Evolutionary conservation across 1,139 yeast species (phyloP).

Genomic region (Taphrina flavorubra): DNA sequence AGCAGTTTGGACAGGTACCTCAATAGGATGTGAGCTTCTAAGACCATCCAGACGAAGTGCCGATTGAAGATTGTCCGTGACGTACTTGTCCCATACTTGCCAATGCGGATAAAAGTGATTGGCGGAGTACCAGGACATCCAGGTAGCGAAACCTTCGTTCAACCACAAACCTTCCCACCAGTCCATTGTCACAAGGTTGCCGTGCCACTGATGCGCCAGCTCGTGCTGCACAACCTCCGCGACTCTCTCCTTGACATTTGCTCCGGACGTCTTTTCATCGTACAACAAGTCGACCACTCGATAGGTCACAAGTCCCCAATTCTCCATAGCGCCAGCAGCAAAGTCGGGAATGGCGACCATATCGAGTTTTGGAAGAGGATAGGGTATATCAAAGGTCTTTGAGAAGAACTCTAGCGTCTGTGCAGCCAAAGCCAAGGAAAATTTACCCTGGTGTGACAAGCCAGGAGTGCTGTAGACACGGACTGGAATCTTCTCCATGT

Average conservation of each 20-base stretch:
- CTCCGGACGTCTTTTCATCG: slow-evolving; percentile 69
- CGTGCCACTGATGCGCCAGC: slow-evolving; percentile 93
- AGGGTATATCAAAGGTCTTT: slow-evolving; percentile 69
- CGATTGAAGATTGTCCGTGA: slow-evolving; percentile 69
- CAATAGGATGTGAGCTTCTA: slow-evolving; percentile 84
- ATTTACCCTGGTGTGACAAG: slow-evolving; percentile 66
- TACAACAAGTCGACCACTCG: slow-evolving; percentile 76
- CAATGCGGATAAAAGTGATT: slow-evolving; percentile 81
- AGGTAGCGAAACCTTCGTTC: slow-evolving; percentile 88
- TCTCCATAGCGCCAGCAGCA: slow-evolving; percentile 90
- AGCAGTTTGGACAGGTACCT: slow-evolving; percentile 80
- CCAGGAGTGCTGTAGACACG: slow-evolving; percentile 84
- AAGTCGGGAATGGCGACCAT: slow-evolving; percentile 82
- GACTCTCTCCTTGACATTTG: slow-evolving; percentile 73
- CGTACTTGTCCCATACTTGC: slow-evolving; percentile 80
- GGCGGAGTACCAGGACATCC: slow-evolving; percentile 81
- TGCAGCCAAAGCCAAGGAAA: slow-evolving; percentile 75
- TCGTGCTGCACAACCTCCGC: slow-evolving; percentile 90
- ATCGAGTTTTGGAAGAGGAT: slow-evolving; percentile 83
- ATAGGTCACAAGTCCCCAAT: slow-evolving; percentile 86
- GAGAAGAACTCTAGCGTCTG: slow-evolving; percentile 77
- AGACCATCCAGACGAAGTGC: slow-evolving; percentile 75
- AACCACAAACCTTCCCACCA: slow-evolving; percentile 96
- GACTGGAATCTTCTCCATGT: slow-evolving; percentile 65
- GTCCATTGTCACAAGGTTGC: slow-evolving; percentile 88